Evolutionary conservation across 192 early-diverging fungal species (phyloP).

Genomic region (Coemansia sp.): DNA sequence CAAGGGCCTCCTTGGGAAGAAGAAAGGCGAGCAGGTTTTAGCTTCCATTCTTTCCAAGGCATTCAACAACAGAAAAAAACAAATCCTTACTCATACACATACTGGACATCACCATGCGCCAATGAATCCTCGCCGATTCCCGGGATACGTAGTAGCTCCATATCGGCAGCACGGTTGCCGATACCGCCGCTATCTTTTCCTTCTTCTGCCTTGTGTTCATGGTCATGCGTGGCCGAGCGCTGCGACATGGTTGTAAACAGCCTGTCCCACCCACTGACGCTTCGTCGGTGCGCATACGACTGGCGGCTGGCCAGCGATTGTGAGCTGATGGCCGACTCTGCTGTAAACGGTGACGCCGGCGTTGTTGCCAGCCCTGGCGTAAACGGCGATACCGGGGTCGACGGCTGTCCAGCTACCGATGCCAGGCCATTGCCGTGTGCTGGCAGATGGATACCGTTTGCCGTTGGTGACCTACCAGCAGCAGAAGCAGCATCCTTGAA

Average conservation of each 20-base stretch:
- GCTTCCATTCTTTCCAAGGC: not conserved
- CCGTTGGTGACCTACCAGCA: no score
- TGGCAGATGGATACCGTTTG: no score
- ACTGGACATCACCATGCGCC: slow-evolving; percentile 53
- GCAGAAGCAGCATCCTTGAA: not conserved
- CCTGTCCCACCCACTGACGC: slow-evolving; percentile 52
- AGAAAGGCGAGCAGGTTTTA: not conserved
- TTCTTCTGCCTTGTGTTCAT: not conserved
- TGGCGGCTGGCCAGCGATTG: slow-evolving; percentile 30
- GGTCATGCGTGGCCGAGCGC: slow-evolving; percentile 22
- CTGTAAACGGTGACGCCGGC: slow-evolving; percentile 32
- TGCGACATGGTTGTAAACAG: slow-evolving; percentile 43
- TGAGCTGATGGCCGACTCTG: slow-evolving; percentile 27
- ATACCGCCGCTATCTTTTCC: not conserved
- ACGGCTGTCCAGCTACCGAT: not conserved
- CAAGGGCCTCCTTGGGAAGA: not conserved
- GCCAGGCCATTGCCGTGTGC: no score
- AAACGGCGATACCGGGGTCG: slow-evolving; percentile 26
- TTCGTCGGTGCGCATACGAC: slow-evolving; percentile 50
- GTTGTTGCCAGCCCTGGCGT: slow-evolving; percentile 17
- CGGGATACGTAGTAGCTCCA: slow-evolving; percentile 32
- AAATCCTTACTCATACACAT: slow-evolving; percentile 53
- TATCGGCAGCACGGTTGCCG: not conserved
- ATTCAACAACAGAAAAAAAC: not conserved
- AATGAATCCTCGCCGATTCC: slow-evolving; percentile 45